A percentile compares a stretch with the other conserved stretches of the same genome.
These are phyloP conservation scores for Pleurotus pulmonarius DNA, from an alignment of 768 basidiomycete genomes.

Conservation along the genomic window DNA sequence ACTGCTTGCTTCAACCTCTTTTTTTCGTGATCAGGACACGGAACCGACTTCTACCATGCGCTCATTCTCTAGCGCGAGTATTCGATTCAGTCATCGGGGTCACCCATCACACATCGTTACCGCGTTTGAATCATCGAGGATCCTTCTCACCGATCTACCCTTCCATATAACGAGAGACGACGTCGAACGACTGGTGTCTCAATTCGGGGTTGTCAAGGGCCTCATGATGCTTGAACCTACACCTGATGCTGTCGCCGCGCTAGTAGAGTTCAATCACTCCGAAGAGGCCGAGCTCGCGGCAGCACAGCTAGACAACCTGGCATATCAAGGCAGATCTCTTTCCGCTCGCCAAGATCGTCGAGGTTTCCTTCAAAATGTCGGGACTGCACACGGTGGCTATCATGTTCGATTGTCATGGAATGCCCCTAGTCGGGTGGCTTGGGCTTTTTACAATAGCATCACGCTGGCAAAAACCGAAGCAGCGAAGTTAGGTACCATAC, in stretches of 20 bases:
- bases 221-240: constrained; percentile 19
- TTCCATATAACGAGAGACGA: constrained; percentile 21
- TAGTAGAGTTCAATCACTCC: constrained; percentile 25
- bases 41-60: constrained; percentile 4
- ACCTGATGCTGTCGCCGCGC: background rate
- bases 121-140: constrained; percentile 31
- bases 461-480: constrained; percentile 39
- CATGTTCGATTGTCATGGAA: constrained; percentile 43
- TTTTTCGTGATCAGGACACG: background rate
- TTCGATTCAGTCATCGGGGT: constrained; percentile 1
- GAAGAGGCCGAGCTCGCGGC: constrained; percentile 29
- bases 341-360: constrained; percentile 21
- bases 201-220: constrained; percentile 25
- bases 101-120: constrained; percentile 24
- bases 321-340: constrained; percentile 20
- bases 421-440: constrained; percentile 37
- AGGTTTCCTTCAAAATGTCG: constrained; percentile 12
- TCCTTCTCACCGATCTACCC: constrained; percentile 40
- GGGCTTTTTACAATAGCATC: constrained; percentile 41
- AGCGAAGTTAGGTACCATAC: constrained; percentile 31
- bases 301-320: constrained; percentile 25
- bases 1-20: background rate
- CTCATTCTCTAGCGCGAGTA: constrained; percentile 1
- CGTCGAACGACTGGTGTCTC: constrained; percentile 24
- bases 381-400: constrained; percentile 16